Conservation (phyloP, 1,284 basidiomycete genomes). For the Golubevia sp. region DNA sequence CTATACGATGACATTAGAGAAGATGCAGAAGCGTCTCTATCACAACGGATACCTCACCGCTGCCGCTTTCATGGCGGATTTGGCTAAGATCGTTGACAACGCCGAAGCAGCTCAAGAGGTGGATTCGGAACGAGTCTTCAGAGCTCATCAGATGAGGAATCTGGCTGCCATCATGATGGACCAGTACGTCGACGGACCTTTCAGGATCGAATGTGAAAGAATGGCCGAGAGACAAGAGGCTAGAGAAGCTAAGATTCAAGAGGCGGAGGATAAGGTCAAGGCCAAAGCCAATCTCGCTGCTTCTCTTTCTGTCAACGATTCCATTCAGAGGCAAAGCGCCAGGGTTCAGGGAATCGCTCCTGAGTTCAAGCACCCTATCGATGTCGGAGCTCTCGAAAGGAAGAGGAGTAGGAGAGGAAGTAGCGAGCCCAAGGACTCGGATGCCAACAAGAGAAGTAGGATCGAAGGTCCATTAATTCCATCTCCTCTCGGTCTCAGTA, state of each 20-base stretch:
- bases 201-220: conserved; percentile 45
- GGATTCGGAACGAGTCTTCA: no score
- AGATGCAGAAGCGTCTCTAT: conserved; percentile 59
- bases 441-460: background rate
- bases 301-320: conserved; percentile 14
- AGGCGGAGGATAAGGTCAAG: conserved; percentile 33
- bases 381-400: conserved; percentile 3
- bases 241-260: conserved; percentile 34
- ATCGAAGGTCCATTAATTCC: background rate
- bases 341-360: conserved; percentile 40
- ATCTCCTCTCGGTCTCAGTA: background rate
- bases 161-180: conserved; percentile 51
- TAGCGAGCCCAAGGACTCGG: background rate
- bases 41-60: conserved; percentile 57
- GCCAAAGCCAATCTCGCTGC: conserved; percentile 14
- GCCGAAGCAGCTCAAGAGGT: conserved; percentile 55
- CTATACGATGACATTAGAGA: conserved; percentile 55
- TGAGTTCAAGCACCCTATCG: conserved; percentile 14
- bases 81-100: conserved; percentile 54
- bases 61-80: conserved; percentile 46
- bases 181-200: conserved; percentile 50
- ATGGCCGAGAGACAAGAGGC: conserved; percentile 46
- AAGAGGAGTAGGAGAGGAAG: background rate
- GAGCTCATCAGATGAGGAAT: conserved; percentile 55
- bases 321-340: conserved; percentile 23